A percentile compares a stretch with the other conserved stretches of the same genome.
Conservation (phyloP, 495 filamentous ascomycete species). For the Staphylotrichum longicolle region DNA sequence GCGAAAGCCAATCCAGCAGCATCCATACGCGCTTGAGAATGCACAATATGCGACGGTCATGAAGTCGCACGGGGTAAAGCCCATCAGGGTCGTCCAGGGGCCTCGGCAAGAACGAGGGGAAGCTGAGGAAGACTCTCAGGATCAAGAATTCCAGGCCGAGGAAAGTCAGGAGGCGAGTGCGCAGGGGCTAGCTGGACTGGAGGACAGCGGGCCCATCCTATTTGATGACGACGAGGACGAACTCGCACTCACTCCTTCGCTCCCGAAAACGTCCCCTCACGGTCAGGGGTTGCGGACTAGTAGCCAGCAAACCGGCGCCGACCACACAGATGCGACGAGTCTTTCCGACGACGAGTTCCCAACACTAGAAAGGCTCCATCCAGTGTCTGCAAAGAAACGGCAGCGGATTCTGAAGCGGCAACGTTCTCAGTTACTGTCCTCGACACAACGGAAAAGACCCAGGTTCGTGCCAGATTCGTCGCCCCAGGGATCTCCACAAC, state of each 20-base stretch:
- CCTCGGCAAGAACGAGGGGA: constrained; percentile 28
- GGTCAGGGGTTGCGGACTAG: constrained; percentile 22
- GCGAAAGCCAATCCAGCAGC: constrained; percentile 71
- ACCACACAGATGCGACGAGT: constrained; percentile 32
- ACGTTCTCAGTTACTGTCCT: constrained; percentile 19
- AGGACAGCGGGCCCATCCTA: constrained; percentile 32
- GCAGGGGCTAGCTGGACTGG: constrained; percentile 20
- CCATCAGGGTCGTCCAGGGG: constrained; percentile 51
- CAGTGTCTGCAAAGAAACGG: constrained; percentile 14
- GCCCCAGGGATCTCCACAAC: constrained; percentile 25
- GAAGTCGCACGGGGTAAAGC: constrained; percentile 61
- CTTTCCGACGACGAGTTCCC: constrained; percentile 44
- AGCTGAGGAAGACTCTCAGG: constrained; percentile 47
- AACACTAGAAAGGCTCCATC: constrained; percentile 31
- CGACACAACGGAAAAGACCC: constrained; percentile 23
- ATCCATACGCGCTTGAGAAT: constrained; percentile 68
- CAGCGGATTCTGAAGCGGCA: constrained; percentile 24
- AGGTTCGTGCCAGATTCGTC: constrained; percentile 24
- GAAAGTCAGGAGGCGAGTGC: constrained; percentile 45
- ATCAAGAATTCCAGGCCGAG: constrained; percentile 48
- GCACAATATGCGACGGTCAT: constrained; percentile 62
- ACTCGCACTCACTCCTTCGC: constrained; percentile 31
- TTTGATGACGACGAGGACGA: constrained; percentile 32
- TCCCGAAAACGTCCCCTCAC: constrained; percentile 28
- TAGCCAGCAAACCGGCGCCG: constrained; percentile 25